phyloP scores from a whole-genome alignment of 1,284 basidiomycete genomes.

The Mycosarcoma mackinlayi region DNA sequence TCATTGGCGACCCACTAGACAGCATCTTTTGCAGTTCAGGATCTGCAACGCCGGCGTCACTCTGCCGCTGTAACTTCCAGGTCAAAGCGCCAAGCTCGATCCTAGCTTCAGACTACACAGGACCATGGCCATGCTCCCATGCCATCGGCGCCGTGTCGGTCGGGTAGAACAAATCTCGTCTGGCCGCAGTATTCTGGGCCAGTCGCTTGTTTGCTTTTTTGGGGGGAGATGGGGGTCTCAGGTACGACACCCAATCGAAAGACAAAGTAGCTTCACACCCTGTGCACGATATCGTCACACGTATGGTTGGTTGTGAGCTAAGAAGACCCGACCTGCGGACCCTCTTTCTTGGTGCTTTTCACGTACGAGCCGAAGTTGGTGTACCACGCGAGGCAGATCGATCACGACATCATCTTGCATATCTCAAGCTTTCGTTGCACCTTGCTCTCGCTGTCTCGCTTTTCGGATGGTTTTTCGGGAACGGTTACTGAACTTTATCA shows the following conservation, averaged over 20 bases:
- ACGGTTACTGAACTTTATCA: no score
- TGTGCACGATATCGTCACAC: conserved; percentile 14
- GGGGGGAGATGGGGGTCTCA: no score
- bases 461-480: neutral
- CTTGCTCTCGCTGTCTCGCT: neutral
- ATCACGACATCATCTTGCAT: conserved; percentile 39
- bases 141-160: conserved; percentile 5
- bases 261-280: neutral
- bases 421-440: neutral
- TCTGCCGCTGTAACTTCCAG: no score
- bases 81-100: neutral
- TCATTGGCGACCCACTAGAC: no score
- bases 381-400: conserved; percentile 12
- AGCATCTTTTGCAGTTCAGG: no score
- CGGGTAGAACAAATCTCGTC: neutral
- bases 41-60: no score
- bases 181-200: no score
- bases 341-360: conserved; percentile 1
- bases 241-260: no score
- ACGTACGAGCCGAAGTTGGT: neutral
- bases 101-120: no score
- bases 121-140: no score
- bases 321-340: conserved; percentile 10
- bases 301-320: no score
- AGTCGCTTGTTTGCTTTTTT: no score